phyloP scores from a whole-genome alignment of 768 basidiomycete genomes.

The Tulasnella sp. region DNA sequence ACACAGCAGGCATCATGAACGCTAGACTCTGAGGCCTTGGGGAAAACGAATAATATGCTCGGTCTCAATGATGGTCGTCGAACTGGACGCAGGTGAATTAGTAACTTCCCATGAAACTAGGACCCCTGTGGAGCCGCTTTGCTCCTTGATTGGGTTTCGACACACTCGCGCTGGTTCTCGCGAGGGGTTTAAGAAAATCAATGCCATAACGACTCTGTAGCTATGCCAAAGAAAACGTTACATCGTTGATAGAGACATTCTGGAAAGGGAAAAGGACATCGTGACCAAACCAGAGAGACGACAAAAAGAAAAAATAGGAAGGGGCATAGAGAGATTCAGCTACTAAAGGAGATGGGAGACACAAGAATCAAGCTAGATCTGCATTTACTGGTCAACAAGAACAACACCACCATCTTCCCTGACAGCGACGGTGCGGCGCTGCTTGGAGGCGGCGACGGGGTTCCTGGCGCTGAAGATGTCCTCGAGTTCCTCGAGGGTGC shows the following conservation, averaged over 20 bases:
- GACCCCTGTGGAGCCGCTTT: too few relatives aligned
- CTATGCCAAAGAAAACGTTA: not conserved
- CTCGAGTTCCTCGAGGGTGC: conserved; percentile 33
- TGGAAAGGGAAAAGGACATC: not conserved
- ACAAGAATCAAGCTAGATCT: not conserved
- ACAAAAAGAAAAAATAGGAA: not conserved
- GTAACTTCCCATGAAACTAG: not conserved
- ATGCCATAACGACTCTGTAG: not conserved
- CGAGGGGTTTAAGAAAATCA: not conserved
- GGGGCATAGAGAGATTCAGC: not conserved
- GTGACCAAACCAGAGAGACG: not conserved
- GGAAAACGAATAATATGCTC: too few relatives aligned
- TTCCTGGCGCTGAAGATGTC: conserved; percentile 31
- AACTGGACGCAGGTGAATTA: too few relatives aligned
- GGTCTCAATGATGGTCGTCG: too few relatives aligned
- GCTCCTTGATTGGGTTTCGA: not conserved
- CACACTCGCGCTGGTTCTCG: not conserved
- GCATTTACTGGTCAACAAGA: conserved; percentile 8
- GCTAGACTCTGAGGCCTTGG: too few relatives aligned
- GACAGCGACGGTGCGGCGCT: conserved; percentile 27
- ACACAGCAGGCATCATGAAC: too few relatives aligned
- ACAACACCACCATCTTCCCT: conserved; percentile 2
- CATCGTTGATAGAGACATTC: not conserved
- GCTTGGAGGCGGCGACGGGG: conserved; percentile 30
- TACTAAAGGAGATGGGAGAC: not conserved